A percentile compares a stretch with the other conserved stretches of the same genome.
Conservation (phyloP, 352 stramenopile genomes). For the Pythium monospermum region DNA sequence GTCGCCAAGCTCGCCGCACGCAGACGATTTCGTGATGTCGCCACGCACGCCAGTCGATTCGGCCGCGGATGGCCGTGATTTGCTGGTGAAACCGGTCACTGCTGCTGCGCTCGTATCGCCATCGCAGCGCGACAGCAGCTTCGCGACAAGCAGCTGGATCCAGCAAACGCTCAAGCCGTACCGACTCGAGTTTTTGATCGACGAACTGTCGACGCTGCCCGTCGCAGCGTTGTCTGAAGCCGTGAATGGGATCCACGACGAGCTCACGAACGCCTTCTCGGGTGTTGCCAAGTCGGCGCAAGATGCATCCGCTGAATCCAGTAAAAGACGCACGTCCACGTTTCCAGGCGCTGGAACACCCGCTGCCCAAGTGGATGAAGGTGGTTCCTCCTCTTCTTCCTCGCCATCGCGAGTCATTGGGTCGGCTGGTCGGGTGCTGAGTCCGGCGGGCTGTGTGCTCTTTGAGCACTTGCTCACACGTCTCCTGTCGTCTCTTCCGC, state of each 20-base stretch:
- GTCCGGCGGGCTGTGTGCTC: conserved; percentile 56
- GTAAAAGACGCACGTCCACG: conserved; percentile 6
- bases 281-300: conserved; percentile 6
- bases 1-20: neutral
- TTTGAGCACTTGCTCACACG: conserved; percentile 60
- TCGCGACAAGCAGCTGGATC: conserved; percentile 60
- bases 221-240: conserved; percentile 38
- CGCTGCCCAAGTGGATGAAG: neutral
- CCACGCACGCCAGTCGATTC: conserved; percentile 8
- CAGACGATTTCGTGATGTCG: neutral
- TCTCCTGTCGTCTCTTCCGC: conserved; percentile 6
- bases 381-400: neutral
- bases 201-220: conserved; percentile 52
- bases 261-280: conserved; percentile 34
- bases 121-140: conserved; percentile 14
- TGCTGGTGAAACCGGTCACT: neutral
- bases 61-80: conserved; percentile 7
- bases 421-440: conserved; percentile 26
- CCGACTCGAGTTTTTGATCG: conserved; percentile 52
- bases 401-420: too few species aligned
- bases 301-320: neutral
- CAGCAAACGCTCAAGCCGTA: conserved; percentile 58
- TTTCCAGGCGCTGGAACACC: conserved; percentile 4
- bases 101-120: neutral
- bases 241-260: conserved; percentile 49